A percentile compares a stretch with the other conserved stretches of the same genome.
phyloP scores from a whole-genome alignment of 2,329 filamentous ascomycete species.

The Thyridium curvatum region DNA sequence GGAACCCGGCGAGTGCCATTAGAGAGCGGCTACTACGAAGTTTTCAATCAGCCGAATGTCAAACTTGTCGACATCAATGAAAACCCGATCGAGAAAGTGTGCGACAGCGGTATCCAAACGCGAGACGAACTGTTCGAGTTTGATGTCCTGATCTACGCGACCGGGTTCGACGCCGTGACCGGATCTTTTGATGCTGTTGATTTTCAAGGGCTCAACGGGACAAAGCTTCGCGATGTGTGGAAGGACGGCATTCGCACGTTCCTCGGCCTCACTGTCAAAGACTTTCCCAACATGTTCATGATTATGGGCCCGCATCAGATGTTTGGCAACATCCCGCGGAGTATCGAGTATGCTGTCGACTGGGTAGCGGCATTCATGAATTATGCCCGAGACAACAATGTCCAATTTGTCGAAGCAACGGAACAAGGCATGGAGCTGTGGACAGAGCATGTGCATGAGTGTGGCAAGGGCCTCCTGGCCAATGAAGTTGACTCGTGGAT shows the following conservation, averaged over 20 bases:
- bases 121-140: constrained; percentile 24
- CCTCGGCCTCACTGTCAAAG: constrained; percentile 29
- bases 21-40: constrained; percentile 42
- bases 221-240: constrained; percentile 22
- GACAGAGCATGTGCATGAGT: constrained; percentile 42
- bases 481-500: constrained; percentile 48
- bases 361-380: constrained; percentile 27
- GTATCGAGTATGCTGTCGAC: constrained; percentile 33
- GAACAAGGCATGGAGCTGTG: constrained; percentile 29
- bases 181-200: constrained; percentile 24
- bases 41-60: constrained; percentile 37
- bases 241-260: constrained; percentile 18
- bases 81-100: constrained; percentile 25
- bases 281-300: constrained; percentile 42
- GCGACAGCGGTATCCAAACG: too few species aligned
- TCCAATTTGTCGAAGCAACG: constrained; percentile 31
- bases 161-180: constrained; percentile 26
- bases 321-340: constrained; percentile 33
- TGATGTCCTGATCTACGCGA: constrained; percentile 24
- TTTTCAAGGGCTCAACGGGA: constrained; percentile 15
- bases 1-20: constrained; percentile 37
- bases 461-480: constrained; percentile 33
- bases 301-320: constrained; percentile 34
- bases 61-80: constrained; percentile 36
- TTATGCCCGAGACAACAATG: constrained; percentile 20